Conservation (phyloP, 192 early-diverging fungal genomes). For the Linderina pennispora region DNA sequence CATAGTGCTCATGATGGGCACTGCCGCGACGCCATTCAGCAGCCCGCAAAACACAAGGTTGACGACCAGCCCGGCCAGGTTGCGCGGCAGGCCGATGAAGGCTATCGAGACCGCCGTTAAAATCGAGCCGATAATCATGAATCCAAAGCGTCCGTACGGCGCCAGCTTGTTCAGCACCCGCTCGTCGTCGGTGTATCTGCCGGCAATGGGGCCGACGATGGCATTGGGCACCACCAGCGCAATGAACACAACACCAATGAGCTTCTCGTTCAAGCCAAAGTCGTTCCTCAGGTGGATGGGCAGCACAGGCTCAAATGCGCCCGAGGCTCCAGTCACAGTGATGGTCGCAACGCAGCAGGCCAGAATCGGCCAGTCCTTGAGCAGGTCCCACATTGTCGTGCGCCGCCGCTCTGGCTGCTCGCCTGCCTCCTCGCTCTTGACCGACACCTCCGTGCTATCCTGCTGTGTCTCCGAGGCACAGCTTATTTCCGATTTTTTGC, state of each 20-base stretch:
- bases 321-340: conserved; percentile 27
- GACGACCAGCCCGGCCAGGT: conserved; percentile 32
- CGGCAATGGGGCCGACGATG: conserved; percentile 50
- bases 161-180: conserved; percentile 21
- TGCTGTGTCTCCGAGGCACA: neutral
- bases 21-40: conserved; percentile 22
- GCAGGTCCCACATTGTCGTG: conserved; percentile 41
- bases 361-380: conserved; percentile 41
- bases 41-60: conserved; percentile 28
- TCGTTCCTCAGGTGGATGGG: conserved; percentile 31
- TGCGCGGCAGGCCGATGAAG: conserved; percentile 30
- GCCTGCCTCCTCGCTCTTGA: neutral
- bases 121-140: conserved; percentile 26
- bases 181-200: conserved; percentile 36
- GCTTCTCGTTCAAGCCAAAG: conserved; percentile 14
- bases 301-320: conserved; percentile 39
- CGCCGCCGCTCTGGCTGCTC: conserved; percentile 3
- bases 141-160: conserved; percentile 34
- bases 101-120: conserved; percentile 42
- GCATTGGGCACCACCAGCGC: conserved; percentile 65
- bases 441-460: neutral
- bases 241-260: conserved; percentile 53
- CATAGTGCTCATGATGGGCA: conserved; percentile 66
- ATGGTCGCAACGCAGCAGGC: conserved; percentile 37
- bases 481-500: no score